Percentiles rank a stretch among this genome's conserved stretches.
These are phyloP conservation scores for Wickerhamiella siamensis DNA, from an alignment of 805 yeast genomes.

Conservation along the genomic window DNA sequence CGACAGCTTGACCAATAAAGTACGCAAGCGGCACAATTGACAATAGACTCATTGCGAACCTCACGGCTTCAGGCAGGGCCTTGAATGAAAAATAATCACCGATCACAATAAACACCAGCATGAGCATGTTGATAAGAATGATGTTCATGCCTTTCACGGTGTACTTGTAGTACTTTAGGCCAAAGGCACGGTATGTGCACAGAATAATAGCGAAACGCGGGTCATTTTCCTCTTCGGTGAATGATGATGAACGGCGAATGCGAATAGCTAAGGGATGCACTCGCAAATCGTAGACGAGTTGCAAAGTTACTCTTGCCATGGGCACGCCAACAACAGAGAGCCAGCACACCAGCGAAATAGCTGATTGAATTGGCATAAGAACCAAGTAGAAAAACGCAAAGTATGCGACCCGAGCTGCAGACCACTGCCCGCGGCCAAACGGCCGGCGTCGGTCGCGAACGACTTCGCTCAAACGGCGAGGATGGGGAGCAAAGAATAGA, in stretches of 20 bases:
- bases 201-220: conserved; percentile 36
- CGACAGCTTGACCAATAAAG: conserved; percentile 98
- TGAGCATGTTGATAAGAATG: conserved; percentile 71
- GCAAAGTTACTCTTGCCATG: conserved; percentile 66
- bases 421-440: conserved; percentile 92
- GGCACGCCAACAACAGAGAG: conserved; percentile 79
- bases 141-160: conserved; percentile 95
- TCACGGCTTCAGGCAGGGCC: conserved; percentile 35
- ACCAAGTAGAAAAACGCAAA: conserved; percentile 54
- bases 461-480: conserved; percentile 15
- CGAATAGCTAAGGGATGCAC: conserved; percentile 84
- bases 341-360: conserved; percentile 58
- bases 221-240: conserved; percentile 25
- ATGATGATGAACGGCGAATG: conserved; percentile 37
- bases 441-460: conserved; percentile 29
- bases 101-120: conserved; percentile 69
- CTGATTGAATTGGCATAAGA: conserved; percentile 49
- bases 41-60: conserved; percentile 62
- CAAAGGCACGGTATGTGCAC: conserved; percentile 86
- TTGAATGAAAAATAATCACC: conserved; percentile 56
- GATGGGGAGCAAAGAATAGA: conserved; percentile 58
- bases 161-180: conserved; percentile 85
- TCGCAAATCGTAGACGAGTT: conserved; percentile 61
- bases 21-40: conserved; percentile 90
- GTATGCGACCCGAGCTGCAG: conserved; percentile 63